phyloP scores from a whole-genome alignment of 2,329 filamentous ascomycete genomes.

The Amylocarpus encephaloides region DNA sequence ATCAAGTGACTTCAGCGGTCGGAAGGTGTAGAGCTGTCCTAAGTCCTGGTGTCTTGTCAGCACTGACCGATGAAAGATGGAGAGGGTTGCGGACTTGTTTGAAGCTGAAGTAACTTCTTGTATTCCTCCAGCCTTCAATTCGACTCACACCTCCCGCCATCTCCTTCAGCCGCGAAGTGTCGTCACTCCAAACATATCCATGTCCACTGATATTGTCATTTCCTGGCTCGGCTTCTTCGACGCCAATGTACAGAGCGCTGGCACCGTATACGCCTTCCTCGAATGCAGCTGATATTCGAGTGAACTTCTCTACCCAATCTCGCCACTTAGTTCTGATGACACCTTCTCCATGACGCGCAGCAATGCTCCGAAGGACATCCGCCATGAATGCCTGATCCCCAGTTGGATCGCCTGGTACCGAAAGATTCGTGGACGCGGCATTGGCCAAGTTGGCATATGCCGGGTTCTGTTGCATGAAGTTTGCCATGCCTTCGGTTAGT shows the following conservation, averaged over 20 bases:
- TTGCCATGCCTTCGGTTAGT: conserved; percentile 75
- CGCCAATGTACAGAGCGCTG: conserved; percentile 78
- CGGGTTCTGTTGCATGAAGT: conserved; percentile 78
- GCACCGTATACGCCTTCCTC: conserved; percentile 94
- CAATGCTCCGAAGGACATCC: conserved; percentile 75
- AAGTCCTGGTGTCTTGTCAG: conserved; percentile 47
- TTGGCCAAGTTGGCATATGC: conserved; percentile 45
- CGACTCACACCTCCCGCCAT: conserved; percentile 85
- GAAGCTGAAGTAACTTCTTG: conserved; percentile 90
- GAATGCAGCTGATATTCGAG: conserved; percentile 84
- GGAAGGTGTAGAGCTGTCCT: conserved; percentile 55
- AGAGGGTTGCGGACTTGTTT: conserved; percentile 60
- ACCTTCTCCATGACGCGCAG: conserved; percentile 79
- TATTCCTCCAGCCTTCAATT: conserved; percentile 96
- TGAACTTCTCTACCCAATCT: conserved; percentile 91
- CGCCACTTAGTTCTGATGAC: conserved; percentile 90
- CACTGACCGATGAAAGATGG: conserved; percentile 23
- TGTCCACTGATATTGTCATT: conserved; percentile 65
- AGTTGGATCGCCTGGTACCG: conserved; percentile 57
- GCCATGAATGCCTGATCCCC: conserved; percentile 88
- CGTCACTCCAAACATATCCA: conserved; percentile 92
- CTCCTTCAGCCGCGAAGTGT: conserved; percentile 72
- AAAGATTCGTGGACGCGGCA: conserved; percentile 29
- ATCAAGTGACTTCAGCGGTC: conserved; percentile 74
- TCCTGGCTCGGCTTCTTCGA: conserved; percentile 59